These are phyloP conservation scores for Euphorbia tirucalli DNA, from an alignment of 345 rosid genomes.

Conservation along the genomic window DNA sequence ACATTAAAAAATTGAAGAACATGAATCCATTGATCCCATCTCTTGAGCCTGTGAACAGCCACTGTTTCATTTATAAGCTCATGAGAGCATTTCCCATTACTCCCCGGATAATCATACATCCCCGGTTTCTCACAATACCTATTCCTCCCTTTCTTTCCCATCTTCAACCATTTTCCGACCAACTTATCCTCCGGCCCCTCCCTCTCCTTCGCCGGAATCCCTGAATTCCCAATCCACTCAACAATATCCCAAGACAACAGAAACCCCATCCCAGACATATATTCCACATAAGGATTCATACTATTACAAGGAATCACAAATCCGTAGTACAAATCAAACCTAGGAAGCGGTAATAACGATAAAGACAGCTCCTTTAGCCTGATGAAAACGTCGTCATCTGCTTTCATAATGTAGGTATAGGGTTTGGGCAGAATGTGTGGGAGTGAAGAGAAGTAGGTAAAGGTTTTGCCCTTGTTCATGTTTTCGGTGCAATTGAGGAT, in stretches of 20 bases:
- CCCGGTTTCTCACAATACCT: slow-evolving; percentile 33
- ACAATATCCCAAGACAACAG: slow-evolving; percentile 44
- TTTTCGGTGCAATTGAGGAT: slow-evolving; percentile 46
- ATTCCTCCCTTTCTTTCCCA: slow-evolving; percentile 35
- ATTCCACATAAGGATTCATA: slow-evolving; percentile 35
- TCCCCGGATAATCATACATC: slow-evolving; percentile 47
- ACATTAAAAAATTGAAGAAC: slow-evolving; percentile 40
- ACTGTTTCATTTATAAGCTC: slow-evolving; percentile 36
- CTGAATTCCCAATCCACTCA: slow-evolving; percentile 38
- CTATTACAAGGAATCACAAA: slow-evolving; percentile 40
- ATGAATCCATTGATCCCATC: slow-evolving; percentile 39
- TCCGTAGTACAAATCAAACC: slow-evolving; percentile 41
- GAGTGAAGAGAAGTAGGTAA: slow-evolving; percentile 41
- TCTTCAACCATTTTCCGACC: slow-evolving; percentile 41
- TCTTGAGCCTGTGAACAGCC: slow-evolving; percentile 40
- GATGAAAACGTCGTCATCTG: slow-evolving; percentile 36
- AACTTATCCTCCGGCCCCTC: slow-evolving; percentile 43
- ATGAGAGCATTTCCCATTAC: slow-evolving; percentile 40
- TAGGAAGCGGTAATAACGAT: slow-evolving; percentile 27
- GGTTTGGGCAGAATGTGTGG: slow-evolving; percentile 19
- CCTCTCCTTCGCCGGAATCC: slow-evolving; percentile 28
- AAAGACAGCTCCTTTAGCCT: slow-evolving; percentile 22
- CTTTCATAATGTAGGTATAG: slow-evolving; percentile 44
- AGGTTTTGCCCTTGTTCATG: slow-evolving; percentile 46
- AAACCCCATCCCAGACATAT: slow-evolving; percentile 49